Evolutionary conservation across 2,329 filamentous ascomycete species (phyloP), one percentile per base, ranked within the genome.

Genomic region (Raffaelea ambrosiae): DNA sequence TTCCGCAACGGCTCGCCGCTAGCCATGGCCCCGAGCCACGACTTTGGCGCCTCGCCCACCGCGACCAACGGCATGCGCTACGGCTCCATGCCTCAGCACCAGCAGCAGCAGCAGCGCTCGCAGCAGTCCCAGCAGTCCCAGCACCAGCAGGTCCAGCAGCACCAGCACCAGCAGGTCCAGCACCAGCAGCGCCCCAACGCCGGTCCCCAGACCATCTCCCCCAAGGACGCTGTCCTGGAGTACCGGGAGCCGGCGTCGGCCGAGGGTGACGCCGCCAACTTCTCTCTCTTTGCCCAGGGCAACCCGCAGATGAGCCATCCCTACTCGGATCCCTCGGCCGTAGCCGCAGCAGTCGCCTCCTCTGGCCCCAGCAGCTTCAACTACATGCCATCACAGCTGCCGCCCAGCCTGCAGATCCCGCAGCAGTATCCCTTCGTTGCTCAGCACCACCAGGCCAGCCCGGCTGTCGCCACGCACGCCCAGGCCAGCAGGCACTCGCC

Each of bases 131-230:
- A 81, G 35, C 80, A 84, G 59, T 74, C 80, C 54, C 70, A 69
- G 49, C 81, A 82, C 58, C 73, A 75, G 5, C 74, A 79, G n/a
- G 26, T 13, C n/a, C 50, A 48, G 57, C 76, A 77, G 39, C 40
- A 26, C 46, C 31, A 48, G 46, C 38, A 50, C n/a, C n/a, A n/a
- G n/a, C n/a, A n/a, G n/a, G n/a, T n/a, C n/a, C n/a, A 70, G 49
- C 81, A 82, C 58, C 73, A 75, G 5, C 74, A 79, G 16, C 21
- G 40, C 18, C n/a, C 23, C 83, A 50, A 74, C 74, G n/a, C n/a
- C n/a, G n/a, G n/a, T n/a, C n/a, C n/a, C 26, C 87, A 88, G 65
- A 95, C 91, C 0, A 95, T 98, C 42, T 97, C 91, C 2, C 93
- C 91, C 21, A 94, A 95, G 67, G 91, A 97, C 59, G 87, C 90